Evolutionary conservation across 2,329 filamentous ascomycete genomes (phyloP).

Genomic region (Apiospora saccharicola): DNA sequence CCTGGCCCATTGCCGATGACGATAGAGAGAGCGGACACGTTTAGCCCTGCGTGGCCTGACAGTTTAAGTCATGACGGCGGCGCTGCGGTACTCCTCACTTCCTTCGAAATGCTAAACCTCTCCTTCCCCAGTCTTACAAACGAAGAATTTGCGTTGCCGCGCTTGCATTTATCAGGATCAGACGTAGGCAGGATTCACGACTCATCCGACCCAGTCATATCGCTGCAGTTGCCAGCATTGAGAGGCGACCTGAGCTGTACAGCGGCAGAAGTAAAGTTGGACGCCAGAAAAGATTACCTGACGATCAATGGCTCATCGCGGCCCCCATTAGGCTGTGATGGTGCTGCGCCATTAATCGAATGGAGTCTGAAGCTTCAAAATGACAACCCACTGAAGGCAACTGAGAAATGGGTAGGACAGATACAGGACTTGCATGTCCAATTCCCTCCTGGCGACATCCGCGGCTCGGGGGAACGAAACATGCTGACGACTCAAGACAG

Average conservation of each 20-base stretch:
- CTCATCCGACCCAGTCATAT: conserved; percentile 13
- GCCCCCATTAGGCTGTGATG: conserved; percentile 1
- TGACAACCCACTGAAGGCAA: neutral
- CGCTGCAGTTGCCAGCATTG: conserved; percentile 22
- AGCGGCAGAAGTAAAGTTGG: neutral
- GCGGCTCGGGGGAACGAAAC: conserved; percentile 22
- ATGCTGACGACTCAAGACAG: conserved; percentile 8
- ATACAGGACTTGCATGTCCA: conserved; percentile 23
- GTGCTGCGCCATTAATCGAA: neutral
- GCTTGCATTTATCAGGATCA: neutral
- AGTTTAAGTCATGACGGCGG: conserved; percentile 24
- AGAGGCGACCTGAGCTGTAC: conserved; percentile 25
- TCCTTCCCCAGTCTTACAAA: conserved; percentile 24
- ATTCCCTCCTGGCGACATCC: neutral
- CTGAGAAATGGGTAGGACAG: conserved; percentile 17
- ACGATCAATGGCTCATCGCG: conserved; percentile 19
- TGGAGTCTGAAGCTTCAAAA: neutral
- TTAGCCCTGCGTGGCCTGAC: conserved; percentile 18
- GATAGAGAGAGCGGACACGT: conserved; percentile 13
- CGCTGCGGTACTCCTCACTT: conserved; percentile 23
- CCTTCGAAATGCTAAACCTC: conserved; percentile 25
- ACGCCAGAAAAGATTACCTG: neutral
- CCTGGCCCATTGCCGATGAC: conserved; percentile 13
- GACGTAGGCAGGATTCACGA: conserved; percentile 11
- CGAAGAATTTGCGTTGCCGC: conserved; percentile 23